Conservation (phyloP, 805 yeast genomes). For the Tetrapisispora iriomotensis region DNA sequence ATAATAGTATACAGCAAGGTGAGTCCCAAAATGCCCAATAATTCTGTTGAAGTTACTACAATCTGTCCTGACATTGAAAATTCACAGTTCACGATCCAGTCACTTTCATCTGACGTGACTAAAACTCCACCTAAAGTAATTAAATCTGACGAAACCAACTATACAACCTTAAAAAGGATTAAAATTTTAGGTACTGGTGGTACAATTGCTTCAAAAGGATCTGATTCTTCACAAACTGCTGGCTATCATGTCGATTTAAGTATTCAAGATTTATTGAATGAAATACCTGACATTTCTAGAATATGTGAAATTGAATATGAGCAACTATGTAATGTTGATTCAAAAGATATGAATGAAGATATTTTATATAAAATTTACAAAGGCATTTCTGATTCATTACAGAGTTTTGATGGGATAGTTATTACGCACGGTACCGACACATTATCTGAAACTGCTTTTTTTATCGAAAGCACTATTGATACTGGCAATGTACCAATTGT, state of each 20-base stretch:
- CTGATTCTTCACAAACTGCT: conserved; percentile 39
- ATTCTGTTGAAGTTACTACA: conserved; percentile 24
- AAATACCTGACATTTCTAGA: conserved; percentile 46
- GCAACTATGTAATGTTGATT: conserved; percentile 53
- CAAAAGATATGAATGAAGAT: conserved; percentile 43
- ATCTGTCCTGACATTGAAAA: conserved; percentile 27
- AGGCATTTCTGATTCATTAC: conserved; percentile 37
- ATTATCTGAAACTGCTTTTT: conserved; percentile 58
- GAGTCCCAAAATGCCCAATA: conserved; percentile 17
- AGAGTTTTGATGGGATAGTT: conserved; percentile 46
- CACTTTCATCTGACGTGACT: neutral
- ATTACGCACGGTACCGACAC: conserved; percentile 69
- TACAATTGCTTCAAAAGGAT: conserved; percentile 47
- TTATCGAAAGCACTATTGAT: conserved; percentile 41
- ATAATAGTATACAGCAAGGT: too few relatives aligned
- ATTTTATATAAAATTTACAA: conserved; percentile 38
- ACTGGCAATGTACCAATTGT: conserved; percentile 48
- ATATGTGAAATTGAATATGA: conserved; percentile 52
- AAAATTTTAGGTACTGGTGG: conserved; percentile 52
- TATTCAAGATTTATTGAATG: conserved; percentile 39
- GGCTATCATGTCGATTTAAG: conserved; percentile 46
- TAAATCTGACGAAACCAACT: conserved; percentile 1
- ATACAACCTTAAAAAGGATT: conserved; percentile 27
- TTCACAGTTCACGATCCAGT: conserved; percentile 22
- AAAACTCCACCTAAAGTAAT: neutral